Evolutionary conservation across 2,329 filamentous ascomycete species (phyloP), one percentile per base, ranked within the genome.

Genomic region (Aspergillus sergii): DNA sequence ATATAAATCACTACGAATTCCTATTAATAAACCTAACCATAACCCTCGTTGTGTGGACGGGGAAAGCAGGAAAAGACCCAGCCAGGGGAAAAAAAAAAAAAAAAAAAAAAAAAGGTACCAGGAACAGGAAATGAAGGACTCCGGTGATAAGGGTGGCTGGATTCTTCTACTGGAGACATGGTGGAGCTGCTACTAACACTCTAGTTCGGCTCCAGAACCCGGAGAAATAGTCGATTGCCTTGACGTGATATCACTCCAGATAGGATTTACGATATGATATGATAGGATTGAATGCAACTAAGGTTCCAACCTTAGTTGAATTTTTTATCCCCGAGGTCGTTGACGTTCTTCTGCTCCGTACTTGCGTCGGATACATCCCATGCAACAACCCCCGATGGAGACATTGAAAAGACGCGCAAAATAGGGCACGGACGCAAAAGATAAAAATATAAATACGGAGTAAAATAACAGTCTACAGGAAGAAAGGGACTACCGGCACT

Each of bases 141-240:
- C 36, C 41, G 4, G 12, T 21, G 51, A 51, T 59, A 50, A 36
- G 28, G 45, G 57, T 59, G 57, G 57, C 57, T 61, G 55, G 55
- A 57, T 51, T 51, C 48, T n/a, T 11, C 48, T n/a, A 32, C 48
- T 51, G 57, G 59, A 55, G 59, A 53, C 46, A 30, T 46, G 43
- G 65, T 66, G 65, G 65, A 64, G 54, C 64, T 62, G 55, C 59
- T 21, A 51, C 48, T 51, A 26, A 48, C 45, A 14, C 28, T 43
- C 60, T 59, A 59, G 60, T 56, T 59, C 61, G 56, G 63, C 57
- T 59, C 66, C 60, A 64, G 57, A 57, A 59, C 34, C 50, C 66
- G 65, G 65, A 67, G 65, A 63, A 65, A 60, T 62, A 61, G 60
- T 48, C 48, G 48, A 62, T 61, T 54, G 60, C 65, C 48, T 65